Evolutionary conservation across 352 stramenopile genomes (phyloP).

Genomic region (Phytopythium mirpurense): DNA sequence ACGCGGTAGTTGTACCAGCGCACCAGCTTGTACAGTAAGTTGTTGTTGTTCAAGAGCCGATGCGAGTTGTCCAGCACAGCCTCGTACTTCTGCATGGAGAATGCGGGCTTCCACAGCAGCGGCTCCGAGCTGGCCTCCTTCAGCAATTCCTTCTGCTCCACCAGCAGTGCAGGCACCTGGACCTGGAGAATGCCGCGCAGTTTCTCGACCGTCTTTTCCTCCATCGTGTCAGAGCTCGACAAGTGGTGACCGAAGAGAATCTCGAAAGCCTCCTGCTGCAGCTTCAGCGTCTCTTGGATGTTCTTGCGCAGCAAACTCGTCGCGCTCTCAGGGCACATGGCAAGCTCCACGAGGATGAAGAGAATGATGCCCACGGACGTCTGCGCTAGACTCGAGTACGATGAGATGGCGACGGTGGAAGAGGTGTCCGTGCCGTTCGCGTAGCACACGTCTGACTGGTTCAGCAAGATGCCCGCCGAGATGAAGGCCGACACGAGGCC

Average conservation of each 20-base stretch:
- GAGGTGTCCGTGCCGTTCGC: constrained; percentile 30
- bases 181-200: constrained; percentile 57
- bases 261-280: constrained; percentile 59
- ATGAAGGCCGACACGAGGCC: constrained; percentile 75
- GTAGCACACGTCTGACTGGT: constrained; percentile 55
- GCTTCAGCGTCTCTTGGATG: constrained; percentile 66
- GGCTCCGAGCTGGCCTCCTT: constrained; percentile 60
- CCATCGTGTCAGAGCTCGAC: constrained; percentile 41
- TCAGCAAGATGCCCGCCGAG: constrained; percentile 51
- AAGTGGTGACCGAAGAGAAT: constrained; percentile 71
- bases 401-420: constrained; percentile 52
- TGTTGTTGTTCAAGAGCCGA: constrained; percentile 79
- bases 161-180: constrained; percentile 47
- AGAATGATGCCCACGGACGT: constrained; percentile 75
- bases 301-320: constrained; percentile 58
- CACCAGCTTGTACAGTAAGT: constrained; percentile 74
- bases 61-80: constrained; percentile 50
- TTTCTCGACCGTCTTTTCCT: constrained; percentile 43
- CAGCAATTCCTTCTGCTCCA: constrained; percentile 55
- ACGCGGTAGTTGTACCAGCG: constrained; percentile 73
- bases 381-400: constrained; percentile 73
- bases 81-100: constrained; percentile 77
- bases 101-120: constrained; percentile 58
- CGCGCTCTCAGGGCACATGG: constrained; percentile 64
- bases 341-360: constrained; percentile 69